Percentiles rank a stretch among this genome's conserved stretches.
Conservation (phyloP, 2,329 filamentous ascomycete genomes). For the Hymenoscyphus albidus region DNA sequence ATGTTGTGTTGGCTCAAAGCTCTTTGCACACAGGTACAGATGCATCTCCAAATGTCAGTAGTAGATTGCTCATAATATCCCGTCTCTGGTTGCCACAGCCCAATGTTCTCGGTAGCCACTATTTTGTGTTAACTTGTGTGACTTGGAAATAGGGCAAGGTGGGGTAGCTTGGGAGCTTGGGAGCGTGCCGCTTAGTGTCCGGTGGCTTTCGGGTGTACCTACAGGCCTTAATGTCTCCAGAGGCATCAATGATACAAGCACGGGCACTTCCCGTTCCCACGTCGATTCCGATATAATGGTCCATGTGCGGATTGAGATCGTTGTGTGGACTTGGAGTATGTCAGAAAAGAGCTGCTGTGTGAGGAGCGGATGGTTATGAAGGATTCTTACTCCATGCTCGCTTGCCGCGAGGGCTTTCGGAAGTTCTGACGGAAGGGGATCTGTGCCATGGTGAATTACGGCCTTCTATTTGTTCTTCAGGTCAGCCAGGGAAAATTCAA, state of each 20-base stretch:
- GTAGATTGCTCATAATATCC: conserved; percentile 96
- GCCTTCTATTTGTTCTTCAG: conserved; percentile 11
- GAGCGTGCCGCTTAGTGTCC: conserved; percentile 5
- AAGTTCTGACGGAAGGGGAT: conserved; percentile 31
- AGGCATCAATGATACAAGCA: conserved; percentile 90
- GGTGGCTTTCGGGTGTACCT: conserved; percentile 10
- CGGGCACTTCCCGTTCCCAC: conserved; percentile 94
- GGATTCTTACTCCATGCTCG: conserved; percentile 32
- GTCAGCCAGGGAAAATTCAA: conserved; percentile 20
- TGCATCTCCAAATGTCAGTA: conserved; percentile 92
- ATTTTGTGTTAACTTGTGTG: conserved; percentile 11
- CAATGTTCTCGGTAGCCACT: conserved; percentile 70
- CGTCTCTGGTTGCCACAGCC: conserved; percentile 72
- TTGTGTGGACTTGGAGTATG: conserved; percentile 31
- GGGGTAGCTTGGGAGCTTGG: conserved; percentile 10
- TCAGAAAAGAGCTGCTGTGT: conserved; percentile 10
- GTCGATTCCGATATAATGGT: conserved; percentile 80
- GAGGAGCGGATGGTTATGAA: not conserved
- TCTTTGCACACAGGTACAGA: conserved; percentile 81
- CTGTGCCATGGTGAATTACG: conserved; percentile 23
- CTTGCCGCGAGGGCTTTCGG: conserved; percentile 34
- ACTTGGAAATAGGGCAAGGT: not conserved
- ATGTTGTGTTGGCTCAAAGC: conserved; percentile 80
- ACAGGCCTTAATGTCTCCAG: conserved; percentile 75
- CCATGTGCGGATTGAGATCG: conserved; percentile 40